Base-by-base conservation (phyloP, 2,329 filamentous ascomycete genomes). In the Reticulascus tulasneorum region DNA sequence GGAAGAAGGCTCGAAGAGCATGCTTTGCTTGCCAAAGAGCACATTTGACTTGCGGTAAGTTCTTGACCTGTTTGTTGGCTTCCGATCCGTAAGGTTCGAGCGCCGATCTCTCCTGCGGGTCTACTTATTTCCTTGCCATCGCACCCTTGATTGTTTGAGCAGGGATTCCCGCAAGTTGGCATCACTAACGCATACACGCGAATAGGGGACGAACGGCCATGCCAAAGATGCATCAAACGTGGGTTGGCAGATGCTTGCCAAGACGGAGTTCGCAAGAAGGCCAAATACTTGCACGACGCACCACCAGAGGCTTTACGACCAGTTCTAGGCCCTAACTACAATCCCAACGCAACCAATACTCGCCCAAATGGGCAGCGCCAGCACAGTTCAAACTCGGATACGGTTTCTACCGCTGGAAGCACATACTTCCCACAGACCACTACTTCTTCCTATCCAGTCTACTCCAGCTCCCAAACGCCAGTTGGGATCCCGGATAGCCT, bases 21-120 rank as follows among this genome's bases (percentile, higher is more conserved):
- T 98, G 93, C 64, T 95, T 85, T 76, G 91, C 93, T 46, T 98
- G 93, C 64, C 93, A 98, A 67, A 77, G 91, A 63, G 93, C 93
- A 46, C 93, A 98, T 75, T 71, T 98, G 59, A 98, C 93, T 47
- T 98, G 93, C 71, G 91, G 93, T 97, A 85, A 77, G 90, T 81
- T 46, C 39, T 28, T 18, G n/a, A n/a, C n/a, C n/a, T n/a, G n/a
- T n/a, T n/a, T n/a, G n/a, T n/a, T n/a, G n/a, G 20, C 18, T 20
- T 36, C 26, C 28, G 34, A 26, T 33, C 40, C 15, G 15, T 33
- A 23, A 22, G 32, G 35, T 18, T 28, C 16, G 21, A 25, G 31
- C 37, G 40, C 27, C 29, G 33, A 39, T 29, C 25, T 33, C 37
- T 23, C 38, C 39, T 48, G 36, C 33, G 39, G 28, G 30, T 33